A percentile compares a stretch with the other conserved stretches of the same genome.
Evolutionary conservation across 306 rosid species (phyloP).

Genomic region (Mimosa pudica): DNA sequence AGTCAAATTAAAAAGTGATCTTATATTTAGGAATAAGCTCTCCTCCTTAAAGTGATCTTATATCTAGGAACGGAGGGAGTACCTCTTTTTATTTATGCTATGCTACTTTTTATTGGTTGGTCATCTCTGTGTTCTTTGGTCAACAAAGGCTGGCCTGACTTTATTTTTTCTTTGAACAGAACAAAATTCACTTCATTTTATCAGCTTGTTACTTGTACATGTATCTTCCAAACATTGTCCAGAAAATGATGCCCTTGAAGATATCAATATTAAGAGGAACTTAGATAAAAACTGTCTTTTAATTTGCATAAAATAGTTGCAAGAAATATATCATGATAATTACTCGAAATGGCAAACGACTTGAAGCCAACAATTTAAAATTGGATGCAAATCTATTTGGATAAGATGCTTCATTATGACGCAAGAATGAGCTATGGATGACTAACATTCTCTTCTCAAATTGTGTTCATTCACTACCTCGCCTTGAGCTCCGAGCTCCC

Average conservation of each 20-base stretch:
- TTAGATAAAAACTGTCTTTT: conserved; percentile 3
- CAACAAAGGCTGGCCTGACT: conserved; percentile 16
- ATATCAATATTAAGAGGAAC: not conserved
- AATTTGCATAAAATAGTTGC: not conserved
- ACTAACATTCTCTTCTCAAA: not conserved
- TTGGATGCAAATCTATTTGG: conserved; percentile 1
- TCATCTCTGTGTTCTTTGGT: conserved; percentile 8
- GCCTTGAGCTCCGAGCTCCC: not conserved
- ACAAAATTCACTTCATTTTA: not conserved
- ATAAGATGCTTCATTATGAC: conserved; percentile 10
- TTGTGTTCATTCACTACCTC: not conserved
- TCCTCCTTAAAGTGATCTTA: too few relatives aligned
- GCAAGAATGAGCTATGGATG: not conserved
- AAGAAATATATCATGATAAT: not conserved
- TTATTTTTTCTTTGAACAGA: not conserved
- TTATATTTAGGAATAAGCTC: too few relatives aligned
- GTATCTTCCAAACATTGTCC: conserved; percentile 14
- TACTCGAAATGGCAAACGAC: conserved; percentile 16
- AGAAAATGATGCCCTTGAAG: conserved; percentile 7
- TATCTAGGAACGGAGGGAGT: too few relatives aligned
- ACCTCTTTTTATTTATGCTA: conserved; percentile 12
- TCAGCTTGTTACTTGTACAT: conserved; percentile 4
- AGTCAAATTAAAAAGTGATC: too few relatives aligned
- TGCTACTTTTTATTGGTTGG: not conserved
- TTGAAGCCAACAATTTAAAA: not conserved